These are phyloP conservation scores for Aspergillus fructus DNA, from an alignment of 2,329 filamentous ascomycete genomes.

Conservation along the genomic window DNA sequence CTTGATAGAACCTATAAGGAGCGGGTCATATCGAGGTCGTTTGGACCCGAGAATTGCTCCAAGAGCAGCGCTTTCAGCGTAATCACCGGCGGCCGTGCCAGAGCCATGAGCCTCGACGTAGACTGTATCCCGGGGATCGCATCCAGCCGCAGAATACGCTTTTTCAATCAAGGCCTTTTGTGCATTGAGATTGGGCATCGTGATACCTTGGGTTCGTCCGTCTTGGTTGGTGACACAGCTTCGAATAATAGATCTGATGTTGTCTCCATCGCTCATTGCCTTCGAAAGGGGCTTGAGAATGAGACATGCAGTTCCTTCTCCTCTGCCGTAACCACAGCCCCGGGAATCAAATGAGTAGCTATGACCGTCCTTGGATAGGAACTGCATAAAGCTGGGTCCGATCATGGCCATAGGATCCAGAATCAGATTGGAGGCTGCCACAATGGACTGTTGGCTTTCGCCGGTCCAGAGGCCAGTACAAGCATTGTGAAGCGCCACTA, in stretches of 20 bases:
- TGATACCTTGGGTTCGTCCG: slow-evolving; percentile 21
- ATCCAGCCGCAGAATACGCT: slow-evolving; percentile 36
- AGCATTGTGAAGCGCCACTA: slow-evolving; percentile 41
- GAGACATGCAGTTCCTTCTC: slow-evolving; percentile 32
- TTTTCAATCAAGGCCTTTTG: slow-evolving; percentile 41
- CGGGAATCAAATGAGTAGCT: slow-evolving; percentile 36
- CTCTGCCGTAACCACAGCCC: slow-evolving; percentile 38
- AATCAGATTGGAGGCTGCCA: slow-evolving; percentile 26
- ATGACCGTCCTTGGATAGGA: slow-evolving; percentile 33
- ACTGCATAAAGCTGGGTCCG: slow-evolving; percentile 29
- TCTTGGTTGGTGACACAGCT: slow-evolving; percentile 17
- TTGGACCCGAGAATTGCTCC: slow-evolving; percentile 8
- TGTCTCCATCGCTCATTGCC: slow-evolving; percentile 25
- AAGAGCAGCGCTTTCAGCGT: slow-evolving; percentile 28
- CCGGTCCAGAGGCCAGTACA: slow-evolving; percentile 23
- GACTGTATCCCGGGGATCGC: slow-evolving; percentile 21
- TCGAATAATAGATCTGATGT: slow-evolving; percentile 20
- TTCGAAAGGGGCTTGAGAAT: slow-evolving; percentile 32
- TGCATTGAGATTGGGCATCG: slow-evolving; percentile 28
- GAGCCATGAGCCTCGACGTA: slow-evolving; percentile 48
- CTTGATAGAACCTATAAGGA: slow-evolving; percentile 23
- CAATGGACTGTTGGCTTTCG: slow-evolving; percentile 23
- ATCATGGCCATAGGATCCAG: slow-evolving; percentile 20
- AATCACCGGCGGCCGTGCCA: slow-evolving; percentile 39
- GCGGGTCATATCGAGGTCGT: neutral